Conservation (phyloP, 2,329 filamentous ascomycete genomes). For the Myriangium duriaei region DNA sequence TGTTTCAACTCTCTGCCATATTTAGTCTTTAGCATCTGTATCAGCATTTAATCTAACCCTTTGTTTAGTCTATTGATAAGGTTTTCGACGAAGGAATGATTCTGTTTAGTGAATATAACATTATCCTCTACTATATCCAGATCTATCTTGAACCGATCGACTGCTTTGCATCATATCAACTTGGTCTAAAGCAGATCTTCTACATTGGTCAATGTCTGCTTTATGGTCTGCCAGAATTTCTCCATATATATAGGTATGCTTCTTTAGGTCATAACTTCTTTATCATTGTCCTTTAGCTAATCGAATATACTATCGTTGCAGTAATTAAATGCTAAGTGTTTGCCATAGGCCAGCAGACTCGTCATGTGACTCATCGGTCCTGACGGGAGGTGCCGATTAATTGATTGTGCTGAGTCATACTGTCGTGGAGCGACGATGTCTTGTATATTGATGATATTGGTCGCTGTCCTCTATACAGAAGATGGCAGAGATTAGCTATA, state of each 20-base stretch:
- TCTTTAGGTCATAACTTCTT: conserved; percentile 13
- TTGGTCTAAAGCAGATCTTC: conserved; percentile 14
- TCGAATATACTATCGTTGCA: conserved; percentile 13
- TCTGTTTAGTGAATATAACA: conserved; percentile 14
- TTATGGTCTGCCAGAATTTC: conserved; percentile 14
- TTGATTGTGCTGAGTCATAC: too few species aligned
- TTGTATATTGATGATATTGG: too few species aligned
- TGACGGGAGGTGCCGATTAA: too few species aligned
- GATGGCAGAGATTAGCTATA: too few species aligned
- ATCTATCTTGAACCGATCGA: conserved; percentile 13
- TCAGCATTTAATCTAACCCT: conserved; percentile 13
- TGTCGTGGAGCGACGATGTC: too few species aligned
- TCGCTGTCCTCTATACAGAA: too few species aligned
- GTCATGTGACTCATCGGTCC: conserved; percentile 16
- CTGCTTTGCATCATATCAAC: conserved; percentile 12
- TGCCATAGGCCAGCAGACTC: conserved; percentile 16
- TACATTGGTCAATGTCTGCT: conserved; percentile 11
- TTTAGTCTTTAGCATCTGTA: conserved; percentile 7
- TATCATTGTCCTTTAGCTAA: conserved; percentile 14
- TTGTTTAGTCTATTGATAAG: conserved; percentile 12
- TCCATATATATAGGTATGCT: conserved; percentile 13
- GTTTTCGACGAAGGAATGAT: conserved; percentile 15
- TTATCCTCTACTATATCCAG: conserved; percentile 14
- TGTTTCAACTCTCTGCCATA: conserved; percentile 10
- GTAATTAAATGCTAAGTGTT: conserved; percentile 13